Evolutionary conservation across 495 filamentous ascomycete species (phyloP).

Genomic region (Penicillium salamii): DNA sequence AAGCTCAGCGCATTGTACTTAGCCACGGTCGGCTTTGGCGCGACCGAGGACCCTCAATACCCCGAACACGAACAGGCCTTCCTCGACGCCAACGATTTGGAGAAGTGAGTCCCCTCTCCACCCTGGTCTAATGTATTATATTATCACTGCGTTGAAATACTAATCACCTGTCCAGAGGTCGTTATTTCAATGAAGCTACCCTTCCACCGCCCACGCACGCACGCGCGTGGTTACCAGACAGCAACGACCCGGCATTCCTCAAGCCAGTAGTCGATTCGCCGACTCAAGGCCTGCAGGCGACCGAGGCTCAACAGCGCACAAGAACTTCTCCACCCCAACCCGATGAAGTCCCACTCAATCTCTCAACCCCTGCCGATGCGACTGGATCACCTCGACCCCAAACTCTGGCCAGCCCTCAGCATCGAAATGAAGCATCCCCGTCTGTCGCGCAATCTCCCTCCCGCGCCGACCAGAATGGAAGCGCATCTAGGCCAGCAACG

Average conservation of each 20-base stretch:
- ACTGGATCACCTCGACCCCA: constrained; percentile 10
- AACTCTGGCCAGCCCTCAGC: constrained; percentile 13
- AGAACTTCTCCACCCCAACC: constrained; percentile 4
- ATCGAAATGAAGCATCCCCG: constrained; percentile 11
- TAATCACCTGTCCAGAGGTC: constrained; percentile 55
- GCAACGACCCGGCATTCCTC: constrained; percentile 7
- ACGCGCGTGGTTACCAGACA: constrained; percentile 27
- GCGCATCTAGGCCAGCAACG: constrained; percentile 18
- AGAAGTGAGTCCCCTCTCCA: constrained; percentile 58
- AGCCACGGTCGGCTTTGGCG: constrained; percentile 49
- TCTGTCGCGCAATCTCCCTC: constrained; percentile 7
- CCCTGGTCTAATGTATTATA: constrained; percentile 14
- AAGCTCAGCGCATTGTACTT: constrained; percentile 78
- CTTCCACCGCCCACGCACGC: constrained; percentile 58
- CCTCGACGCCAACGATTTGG: constrained; percentile 70
- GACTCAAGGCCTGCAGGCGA: constrained; percentile 17
- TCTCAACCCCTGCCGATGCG: constrained; percentile 4
- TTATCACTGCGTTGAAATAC: constrained; percentile 18
- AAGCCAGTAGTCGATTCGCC: background rate
- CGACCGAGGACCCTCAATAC: constrained; percentile 55
- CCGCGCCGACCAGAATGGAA: constrained; percentile 16
- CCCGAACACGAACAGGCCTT: constrained; percentile 56
- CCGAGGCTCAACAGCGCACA: constrained; percentile 19
- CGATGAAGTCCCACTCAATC: constrained; percentile 2
- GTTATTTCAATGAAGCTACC: constrained; percentile 65